Evolutionary conservation across 176 grass and related monocot species (phyloP).

Genomic region (Oryza glumipatula): DNA sequence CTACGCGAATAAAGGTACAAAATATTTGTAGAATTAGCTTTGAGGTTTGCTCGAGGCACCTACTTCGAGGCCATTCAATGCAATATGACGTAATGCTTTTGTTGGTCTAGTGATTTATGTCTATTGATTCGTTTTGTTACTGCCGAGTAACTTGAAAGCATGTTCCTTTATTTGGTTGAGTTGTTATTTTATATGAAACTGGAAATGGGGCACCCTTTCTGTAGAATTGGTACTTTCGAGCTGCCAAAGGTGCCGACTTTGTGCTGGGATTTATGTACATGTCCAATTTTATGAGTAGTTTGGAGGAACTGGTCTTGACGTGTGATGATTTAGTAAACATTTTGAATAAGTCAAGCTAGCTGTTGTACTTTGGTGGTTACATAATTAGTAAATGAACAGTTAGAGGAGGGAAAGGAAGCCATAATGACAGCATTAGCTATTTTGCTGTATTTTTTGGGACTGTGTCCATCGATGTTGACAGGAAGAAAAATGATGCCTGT

Average conservation of each 20-base stretch:
- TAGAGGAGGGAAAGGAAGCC: slow-evolving; percentile 35
- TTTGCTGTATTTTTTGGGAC: slow-evolving; percentile 10
- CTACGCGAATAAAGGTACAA: slow-evolving; percentile 6
- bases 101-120: slow-evolving; percentile 30
- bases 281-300: slow-evolving; percentile 26
- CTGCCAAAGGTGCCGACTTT: slow-evolving; percentile 39
- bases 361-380: slow-evolving; percentile 24
- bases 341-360: slow-evolving; percentile 31
- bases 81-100: slow-evolving; percentile 30
- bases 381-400: slow-evolving; percentile 35
- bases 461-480: slow-evolving; percentile 48
- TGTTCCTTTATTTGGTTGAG: neutral
- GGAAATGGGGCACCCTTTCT: neutral
- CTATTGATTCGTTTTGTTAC: slow-evolving; percentile 6
- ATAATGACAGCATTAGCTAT: slow-evolving; percentile 28
- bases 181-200: neutral
- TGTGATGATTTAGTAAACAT: slow-evolving; percentile 30
- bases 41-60: slow-evolving; percentile 34
- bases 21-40: slow-evolving; percentile 37
- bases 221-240: slow-evolving; percentile 19
- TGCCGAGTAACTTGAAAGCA: neutral
- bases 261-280: slow-evolving; percentile 27
- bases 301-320: slow-evolving; percentile 43
- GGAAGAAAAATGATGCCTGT: slow-evolving; percentile 29
- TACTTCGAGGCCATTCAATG: slow-evolving; percentile 45